Evolutionary conservation across 345 rosid genomes (phyloP), one percentile per base, ranked within the genome.

Genomic region (Ricinus communis): DNA sequence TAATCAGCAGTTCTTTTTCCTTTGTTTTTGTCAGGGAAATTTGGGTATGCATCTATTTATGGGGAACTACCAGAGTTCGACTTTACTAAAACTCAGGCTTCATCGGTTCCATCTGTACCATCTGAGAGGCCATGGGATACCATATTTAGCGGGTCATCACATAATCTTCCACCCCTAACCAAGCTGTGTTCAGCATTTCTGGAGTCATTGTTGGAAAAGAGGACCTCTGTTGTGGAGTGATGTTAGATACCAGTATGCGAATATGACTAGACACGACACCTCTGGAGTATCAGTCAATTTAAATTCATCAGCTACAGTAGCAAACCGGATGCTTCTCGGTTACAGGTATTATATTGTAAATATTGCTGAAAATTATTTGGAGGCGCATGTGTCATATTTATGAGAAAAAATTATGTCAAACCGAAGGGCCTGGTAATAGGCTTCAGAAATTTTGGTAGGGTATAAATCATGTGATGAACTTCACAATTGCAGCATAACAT

Each of bases 41-140:
- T 73, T 58, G 97, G 98, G 18, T 92, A 92, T 65, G 72, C 91
- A 27, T 87, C 99, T 15, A 62, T 95, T 55, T 89, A 93, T 21
- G 97, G 98, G 2, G 81, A 93, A 74, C 81, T 95, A 24, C 87
- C 87, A 0, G 85, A 83, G 55, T 79, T 79, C 56, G 85, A 83
- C 54, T 72, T 12, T 43, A 81, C 85, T 83, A 83, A 82, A 72
- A 79, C 50, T 16, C 70, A 81, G 62, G 66, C 46, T 16, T 36
- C 80, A 22, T 76, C 67, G 76, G 81, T 79, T 50, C 79, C 82
- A 13, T 78, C 85, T 10, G 61, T 69, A 41, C 82, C 91, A 3
- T 81, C 96, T 0, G 98, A 82, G 76, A 95, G 87, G 79, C 87
- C 93, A 0, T 92, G 98, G 98, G 94, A 91, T 70, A 83, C 89